Conservation (phyloP, 352 stramenopile species). For the Globisporangium nunn region DNA sequence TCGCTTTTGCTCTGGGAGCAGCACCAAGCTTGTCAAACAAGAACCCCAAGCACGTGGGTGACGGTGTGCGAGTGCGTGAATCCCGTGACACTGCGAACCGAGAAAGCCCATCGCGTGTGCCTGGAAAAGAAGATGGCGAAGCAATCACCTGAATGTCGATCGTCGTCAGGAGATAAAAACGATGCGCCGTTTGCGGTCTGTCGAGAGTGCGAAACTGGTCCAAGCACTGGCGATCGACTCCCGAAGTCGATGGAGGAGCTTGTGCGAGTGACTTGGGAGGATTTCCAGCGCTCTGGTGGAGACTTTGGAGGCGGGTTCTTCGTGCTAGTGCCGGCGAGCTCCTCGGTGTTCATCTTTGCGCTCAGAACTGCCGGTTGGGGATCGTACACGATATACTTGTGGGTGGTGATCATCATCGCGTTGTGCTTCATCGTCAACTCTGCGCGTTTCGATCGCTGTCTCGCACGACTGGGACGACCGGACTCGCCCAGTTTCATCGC, state of each 20-base stretch:
- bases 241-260: conserved; percentile 24
- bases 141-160: background rate
- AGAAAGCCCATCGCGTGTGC: conserved; percentile 29
- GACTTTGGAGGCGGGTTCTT: conserved; percentile 41
- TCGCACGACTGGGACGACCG: conserved; percentile 28
- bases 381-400: conserved; percentile 26
- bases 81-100: conserved; percentile 13
- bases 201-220: conserved; percentile 9
- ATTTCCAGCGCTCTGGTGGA: conserved; percentile 20
- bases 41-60: conserved; percentile 37
- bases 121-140: conserved; percentile 12
- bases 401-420: conserved; percentile 24
- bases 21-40: conserved; percentile 17
- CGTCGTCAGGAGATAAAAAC: background rate
- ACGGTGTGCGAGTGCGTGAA: conserved; percentile 31
- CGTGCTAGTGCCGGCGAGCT: conserved; percentile 28
- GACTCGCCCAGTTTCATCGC: conserved; percentile 22
- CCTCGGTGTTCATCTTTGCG: conserved; percentile 23
- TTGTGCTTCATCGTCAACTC: conserved; percentile 45
- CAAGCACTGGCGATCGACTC: conserved; percentile 12
- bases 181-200: conserved; percentile 1
- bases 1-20: conserved; percentile 21
- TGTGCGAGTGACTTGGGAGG: conserved; percentile 21
- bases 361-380: conserved; percentile 26
- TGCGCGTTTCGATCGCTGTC: conserved; percentile 24